Base-by-base conservation (phyloP, 768 basidiomycete genomes). In the Mycena kentingensis region DNA sequence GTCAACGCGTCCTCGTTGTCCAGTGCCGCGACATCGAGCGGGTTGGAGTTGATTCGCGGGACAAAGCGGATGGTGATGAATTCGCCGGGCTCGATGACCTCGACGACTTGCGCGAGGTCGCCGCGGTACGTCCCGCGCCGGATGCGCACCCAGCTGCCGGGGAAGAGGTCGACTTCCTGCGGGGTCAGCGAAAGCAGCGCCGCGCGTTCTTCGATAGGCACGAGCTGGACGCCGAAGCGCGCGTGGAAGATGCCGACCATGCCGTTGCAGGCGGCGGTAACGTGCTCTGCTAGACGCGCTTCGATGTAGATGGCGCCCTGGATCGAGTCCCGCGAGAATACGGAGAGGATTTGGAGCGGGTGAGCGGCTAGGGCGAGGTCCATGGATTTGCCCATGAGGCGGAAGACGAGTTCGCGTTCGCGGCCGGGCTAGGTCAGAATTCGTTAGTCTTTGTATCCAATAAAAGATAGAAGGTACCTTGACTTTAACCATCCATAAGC, bases 181-280 rank as follows among this genome's bases (percentile, higher is more conserved):
- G 95, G 94, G 76, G 94, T 98, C 63, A 97, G 96, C 66, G 91
- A 90, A 60, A 98, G 78, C 34, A 98, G 75, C 53, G 90, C 91
- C 16, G 97, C 93, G 95, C 98, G 98, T 75, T 99, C 97, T 63
- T 95, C 90, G 54, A 98, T 93, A 6, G 94, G 94, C 1, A 98
- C 94, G 32, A 97, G 80, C 19, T 80, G 78, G 56, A 93, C 83
- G n/a, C 90, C 90, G 45, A 24, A n/a, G 11, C 88, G 85, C 62
- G 82, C 84, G 27, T 84, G 80, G 68, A 93, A 98, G 49, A 98
- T 84, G 45, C 95, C 97, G 45, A 98, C 90, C 43, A 98, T 87
- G 21, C 96, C 96, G 51, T 84, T 80, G 65, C 91, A 83, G 5
- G 96, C 95, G 49, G 86, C 79, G 57, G 77, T 81, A 49, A 98